Evolutionary conservation across 805 yeast species (phyloP).

Genomic region (Starmera pachycereana): DNA sequence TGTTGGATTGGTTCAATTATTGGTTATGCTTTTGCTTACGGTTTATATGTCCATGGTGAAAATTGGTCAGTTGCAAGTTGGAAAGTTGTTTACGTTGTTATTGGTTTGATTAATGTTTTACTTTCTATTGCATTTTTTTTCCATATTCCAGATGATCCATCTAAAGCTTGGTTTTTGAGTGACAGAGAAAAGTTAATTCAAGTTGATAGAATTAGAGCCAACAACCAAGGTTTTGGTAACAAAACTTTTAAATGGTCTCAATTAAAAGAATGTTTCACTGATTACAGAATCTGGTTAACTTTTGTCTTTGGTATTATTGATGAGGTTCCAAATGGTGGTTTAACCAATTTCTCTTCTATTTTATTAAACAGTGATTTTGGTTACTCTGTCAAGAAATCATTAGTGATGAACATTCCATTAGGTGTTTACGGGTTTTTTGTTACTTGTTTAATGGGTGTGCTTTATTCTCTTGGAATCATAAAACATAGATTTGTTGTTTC

Average conservation of each 20-base stretch:
- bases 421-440: slow-evolving; percentile 21
- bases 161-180: slow-evolving; percentile 34
- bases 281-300: slow-evolving; percentile 38
- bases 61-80: slow-evolving; percentile 39
- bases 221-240: slow-evolving; percentile 51
- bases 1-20: slow-evolving; percentile 37
- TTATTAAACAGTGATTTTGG: slow-evolving; percentile 17
- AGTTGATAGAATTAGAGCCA: slow-evolving; percentile 41
- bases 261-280: slow-evolving; percentile 38
- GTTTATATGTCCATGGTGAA: slow-evolving; percentile 29
- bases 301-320: slow-evolving; percentile 29
- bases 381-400: slow-evolving; percentile 19
- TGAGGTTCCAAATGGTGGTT: slow-evolving; percentile 45
- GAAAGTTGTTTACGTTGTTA: slow-evolving; percentile 48
- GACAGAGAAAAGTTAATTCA: slow-evolving; percentile 36
- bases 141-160: slow-evolving; percentile 50
- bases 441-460: slow-evolving; percentile 18
- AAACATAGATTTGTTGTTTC: slow-evolving; percentile 17
- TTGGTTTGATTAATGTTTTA: slow-evolving; percentile 47
- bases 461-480: slow-evolving; percentile 5
- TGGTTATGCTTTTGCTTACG: slow-evolving; percentile 48
- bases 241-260: slow-evolving; percentile 44
- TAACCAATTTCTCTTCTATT: slow-evolving; percentile 14
- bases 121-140: slow-evolving; percentile 36
- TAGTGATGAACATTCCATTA: slow-evolving; percentile 26